Base-by-base conservation (phyloP, 2,329 filamentous ascomycete genomes). In the Clarireedia homoeocarpa region DNA sequence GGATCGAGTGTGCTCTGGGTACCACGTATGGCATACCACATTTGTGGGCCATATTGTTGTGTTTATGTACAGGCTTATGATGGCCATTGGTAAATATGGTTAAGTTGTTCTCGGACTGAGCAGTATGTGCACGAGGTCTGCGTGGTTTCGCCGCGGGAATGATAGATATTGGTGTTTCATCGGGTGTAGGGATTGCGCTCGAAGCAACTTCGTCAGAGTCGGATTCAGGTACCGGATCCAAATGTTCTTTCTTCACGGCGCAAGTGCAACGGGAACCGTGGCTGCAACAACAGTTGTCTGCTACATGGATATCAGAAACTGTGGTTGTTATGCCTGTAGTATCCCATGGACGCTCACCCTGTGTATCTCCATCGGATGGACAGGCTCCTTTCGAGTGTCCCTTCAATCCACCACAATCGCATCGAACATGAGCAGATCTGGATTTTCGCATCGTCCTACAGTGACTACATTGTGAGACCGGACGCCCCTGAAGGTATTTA, bases 401-500 rank as follows among this genome's bases (percentile, higher is more conserved):
- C 80, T 95, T 96, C 74, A 95, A 67, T 71, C 90, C 90, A 72
- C 90, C 91, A 73, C 94, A 99, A 74, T 97, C 91, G 75, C 94
- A 99, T 74, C 94, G 95, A 69, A 94, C 83, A 74, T 97, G 94
- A 62, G 92, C 89, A 58, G 91, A 86, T 67, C 94, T 89, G 73
- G 90, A 92, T 80, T 97, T 97, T 76, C 94, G 91, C 79, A 95
- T 87, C 64, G 88, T 84, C 72, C 94, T 92, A 76, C 94, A 99
- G 76, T 99, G 94, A 65, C 90, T 83, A 75, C 94, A 99, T 85
- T 99, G 94, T 67, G 94, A 96, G 66, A 97, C 91, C 60, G 94
- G 94, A 61, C 92, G 88, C 69, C 92, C 92, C 78, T 69, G 52
- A 23, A 52, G 17, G 34, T 34, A 24, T 20, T 46, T 53, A 59